Percentiles rank a stretch among this genome's conserved stretches.
phyloP scores from a whole-genome alignment of 202 grass and related monocot species.

The Schoenoplectus tabernaemontani region DNA sequence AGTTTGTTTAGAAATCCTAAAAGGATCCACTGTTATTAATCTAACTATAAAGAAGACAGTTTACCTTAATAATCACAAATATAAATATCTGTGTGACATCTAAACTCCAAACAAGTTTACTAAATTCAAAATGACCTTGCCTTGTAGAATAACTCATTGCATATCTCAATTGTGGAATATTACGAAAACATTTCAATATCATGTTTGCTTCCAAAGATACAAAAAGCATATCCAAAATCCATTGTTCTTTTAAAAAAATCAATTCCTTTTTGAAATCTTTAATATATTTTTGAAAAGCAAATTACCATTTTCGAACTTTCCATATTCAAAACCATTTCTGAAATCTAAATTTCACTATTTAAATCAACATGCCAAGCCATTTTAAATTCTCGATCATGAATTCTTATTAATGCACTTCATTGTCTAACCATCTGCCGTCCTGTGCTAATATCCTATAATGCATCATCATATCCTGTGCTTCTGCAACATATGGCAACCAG shows the following conservation, averaged over 20 bases:
- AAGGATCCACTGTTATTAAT: neutral
- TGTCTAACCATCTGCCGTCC: neutral
- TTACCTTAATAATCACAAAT: neutral
- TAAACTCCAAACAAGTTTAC: neutral
- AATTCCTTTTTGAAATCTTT: neutral
- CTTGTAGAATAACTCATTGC: neutral
- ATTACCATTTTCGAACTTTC: neutral
- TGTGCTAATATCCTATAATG: neutral
- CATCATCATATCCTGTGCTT: neutral
- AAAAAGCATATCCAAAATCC: neutral
- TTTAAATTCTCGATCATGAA: neutral
- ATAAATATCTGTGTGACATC: neutral
- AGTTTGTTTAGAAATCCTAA: no score
- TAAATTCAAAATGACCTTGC: neutral
- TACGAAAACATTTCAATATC: neutral
- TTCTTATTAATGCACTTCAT: neutral
- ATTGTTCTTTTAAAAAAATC: neutral
- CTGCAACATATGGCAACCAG: neutral
- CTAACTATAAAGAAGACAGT: neutral
- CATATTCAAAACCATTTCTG: neutral
- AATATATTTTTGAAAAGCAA: neutral
- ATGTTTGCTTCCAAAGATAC: neutral
- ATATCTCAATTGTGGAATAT: neutral
- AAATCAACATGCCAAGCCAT: neutral
- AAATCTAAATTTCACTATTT: no score